Base-by-base conservation (phyloP, 2,329 filamentous ascomycete genomes). In the Ophiostoma ips region DNA sequence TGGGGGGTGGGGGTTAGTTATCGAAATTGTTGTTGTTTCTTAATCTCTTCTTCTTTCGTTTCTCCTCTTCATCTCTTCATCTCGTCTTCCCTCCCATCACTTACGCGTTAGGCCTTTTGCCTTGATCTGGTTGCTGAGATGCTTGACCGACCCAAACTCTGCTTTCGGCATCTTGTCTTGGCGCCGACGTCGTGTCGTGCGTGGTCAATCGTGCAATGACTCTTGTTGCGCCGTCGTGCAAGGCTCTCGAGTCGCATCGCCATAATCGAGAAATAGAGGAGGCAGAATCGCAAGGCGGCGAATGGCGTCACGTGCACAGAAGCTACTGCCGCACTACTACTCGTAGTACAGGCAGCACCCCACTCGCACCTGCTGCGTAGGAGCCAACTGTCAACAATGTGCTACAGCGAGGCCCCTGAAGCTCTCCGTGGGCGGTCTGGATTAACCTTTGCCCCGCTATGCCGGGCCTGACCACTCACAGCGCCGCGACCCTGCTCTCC, bases 111-210 rank as follows among this genome's bases (percentile, higher is more conserved):
- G 67, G 50, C 81, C 81, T 64, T 87, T 84, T 55, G 79, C 77
- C 68, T 95, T 95, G 71, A 95, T 82, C 68, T 88, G 84, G 70
- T 96, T 96, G 67, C 77, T 80, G 53, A 96, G 76, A 64, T 87
- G 78, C 69, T 95, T 96, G n/a, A 83, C 87, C 51, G 83, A 86
- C 55, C 92, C 92, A 49, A 87, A 81, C 71, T 96, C 92, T 60
- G 92, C 92, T 71, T 86, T 87, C 49, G 83, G 83, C 90, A 96
- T 96, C 28, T 43, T 43, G 15, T 28, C 48, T 63, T 83, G 69
- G 60, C 49, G 48, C 16, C 7, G 31, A 24, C 8, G 13, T 24
- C 36, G 16, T 15, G 16, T 18, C 15, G 19, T n/a, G n/a, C n/a
- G n/a, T n/a, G n/a, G n/a, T n/a, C n/a, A n/a, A n/a, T n/a, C n/a